Conservation (phyloP, 805 yeast genomes). For the Starmerella tilneyi region DNA sequence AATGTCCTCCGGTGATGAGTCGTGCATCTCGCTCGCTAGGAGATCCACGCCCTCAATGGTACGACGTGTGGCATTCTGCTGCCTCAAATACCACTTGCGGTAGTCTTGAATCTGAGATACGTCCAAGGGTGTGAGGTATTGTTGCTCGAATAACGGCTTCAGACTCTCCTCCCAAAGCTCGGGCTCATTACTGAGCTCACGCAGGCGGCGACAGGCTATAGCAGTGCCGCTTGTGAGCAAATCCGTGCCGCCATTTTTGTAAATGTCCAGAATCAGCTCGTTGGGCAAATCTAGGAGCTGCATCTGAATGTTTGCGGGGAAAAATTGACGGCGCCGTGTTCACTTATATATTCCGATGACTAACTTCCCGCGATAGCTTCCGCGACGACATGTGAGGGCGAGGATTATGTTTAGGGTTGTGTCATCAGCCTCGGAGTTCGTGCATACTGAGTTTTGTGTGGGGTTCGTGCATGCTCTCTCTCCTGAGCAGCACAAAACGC, state of each 20-base stretch:
- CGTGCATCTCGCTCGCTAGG: slow-evolving; percentile 23
- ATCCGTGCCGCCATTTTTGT: slow-evolving; percentile 19
- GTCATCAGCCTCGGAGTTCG: neutral
- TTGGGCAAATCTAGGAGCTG: slow-evolving; percentile 18
- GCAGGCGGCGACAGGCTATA: slow-evolving; percentile 19
- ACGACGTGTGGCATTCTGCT: slow-evolving; percentile 10
- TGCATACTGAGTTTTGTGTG: slow-evolving; percentile 1
- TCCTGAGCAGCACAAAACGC: too few relatives aligned
- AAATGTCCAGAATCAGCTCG: slow-evolving; percentile 21
- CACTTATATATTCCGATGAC: neutral
- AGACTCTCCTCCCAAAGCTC: slow-evolving; percentile 21
- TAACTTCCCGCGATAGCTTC: neutral
- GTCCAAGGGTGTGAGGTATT: slow-evolving; percentile 16
- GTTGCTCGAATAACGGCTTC: slow-evolving; percentile 9
- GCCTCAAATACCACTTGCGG: slow-evolving; percentile 19
- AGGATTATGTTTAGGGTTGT: neutral
- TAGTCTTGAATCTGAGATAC: slow-evolving; percentile 14
- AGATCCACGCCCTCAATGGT: slow-evolving; percentile 17
- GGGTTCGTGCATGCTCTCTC: too few relatives aligned
- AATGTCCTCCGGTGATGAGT: slow-evolving; percentile 15
- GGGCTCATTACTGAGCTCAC: slow-evolving; percentile 21
- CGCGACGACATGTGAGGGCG: slow-evolving; percentile 6
- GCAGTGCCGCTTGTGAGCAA: slow-evolving; percentile 20
- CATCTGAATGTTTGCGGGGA: slow-evolving; percentile 9
- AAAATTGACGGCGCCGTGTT: neutral